Base-by-base conservation (phyloP, 176 grass and related monocot species). In the Eragrostis curvula region DNA sequence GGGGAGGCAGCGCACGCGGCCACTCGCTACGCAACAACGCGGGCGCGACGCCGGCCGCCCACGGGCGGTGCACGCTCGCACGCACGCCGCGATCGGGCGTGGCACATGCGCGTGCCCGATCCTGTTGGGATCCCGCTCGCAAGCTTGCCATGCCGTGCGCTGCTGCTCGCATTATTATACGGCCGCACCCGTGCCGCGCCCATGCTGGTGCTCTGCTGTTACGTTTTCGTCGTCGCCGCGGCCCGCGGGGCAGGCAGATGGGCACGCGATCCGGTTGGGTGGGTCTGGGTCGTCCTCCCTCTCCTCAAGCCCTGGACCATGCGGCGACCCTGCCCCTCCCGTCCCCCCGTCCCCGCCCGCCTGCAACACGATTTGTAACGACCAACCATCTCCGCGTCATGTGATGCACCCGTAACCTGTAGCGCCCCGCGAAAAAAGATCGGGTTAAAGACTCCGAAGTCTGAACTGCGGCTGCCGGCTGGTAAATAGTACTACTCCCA, bases 1-100 rank as follows among this genome's bases (percentile, higher is more conserved):
- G n/a, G n/a, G n/a, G n/a, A n/a, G 21, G 28, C 17, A 18, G 50
- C 8, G 55, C 55, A 11, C 7, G 53, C 81, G 52, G 52, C 82
- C 70, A 80, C 13, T n/a, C 40, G 87, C 75, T 76, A 70, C 14
- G 76, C 69, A 89, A 85, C 81, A 80, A 32, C 18, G 28, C 6
- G n/a, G 39, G 30, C 63, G 36, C 16, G 32, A 28, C 61, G 29
- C 14, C 20, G 12, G 36, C 40, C 66, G 23, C 4, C 53, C 53
- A 56, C 8, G 69, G 44, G 68, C 13, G 3, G 7, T 9, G 18
- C n/a, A 10, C 18, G 21, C 9, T 8, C 23, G 9, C 55, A 6
- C 71, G 11, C 51, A n/a, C 29, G 8, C 71, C 30, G 0, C 28
- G 28, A 16, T 25, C 66, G n/a, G 41, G 40, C 21, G n/a, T n/a